phyloP scores from a whole-genome alignment of 2,329 filamentous ascomycete genomes.

The Ophiocordyceps polyrhachis-furcata region DNA sequence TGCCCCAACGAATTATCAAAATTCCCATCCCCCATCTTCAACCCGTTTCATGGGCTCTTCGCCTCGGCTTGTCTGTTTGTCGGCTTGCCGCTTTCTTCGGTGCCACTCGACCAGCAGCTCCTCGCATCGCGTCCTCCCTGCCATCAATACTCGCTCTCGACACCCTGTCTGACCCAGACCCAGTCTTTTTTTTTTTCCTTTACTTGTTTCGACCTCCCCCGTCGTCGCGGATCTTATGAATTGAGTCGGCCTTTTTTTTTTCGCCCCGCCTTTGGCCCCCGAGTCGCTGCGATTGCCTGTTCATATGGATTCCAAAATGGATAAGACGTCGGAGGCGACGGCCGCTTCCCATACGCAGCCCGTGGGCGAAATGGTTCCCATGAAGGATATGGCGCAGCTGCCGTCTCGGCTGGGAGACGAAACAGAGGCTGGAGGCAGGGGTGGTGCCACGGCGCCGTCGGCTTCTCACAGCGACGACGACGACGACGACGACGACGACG shows the following conservation, averaged over 20 bases:
- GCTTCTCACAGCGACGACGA: not conserved
- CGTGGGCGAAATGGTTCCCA: constrained; percentile 18
- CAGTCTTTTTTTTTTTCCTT: not conserved
- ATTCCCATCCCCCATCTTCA: too few species aligned
- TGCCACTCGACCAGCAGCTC: not conserved
- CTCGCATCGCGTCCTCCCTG: not conserved
- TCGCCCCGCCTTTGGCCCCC: not conserved
- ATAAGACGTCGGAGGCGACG: constrained; percentile 7
- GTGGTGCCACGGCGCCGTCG: too few species aligned
- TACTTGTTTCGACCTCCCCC: not conserved
- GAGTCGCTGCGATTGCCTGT: not conserved
- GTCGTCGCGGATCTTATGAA: constrained; percentile 1
- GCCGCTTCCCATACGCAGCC: constrained; percentile 15
- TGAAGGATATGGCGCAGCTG: constrained; percentile 12
- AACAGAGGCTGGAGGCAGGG: too few species aligned
- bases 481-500: not conserved
- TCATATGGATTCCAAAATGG: not conserved
- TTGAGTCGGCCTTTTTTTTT: not conserved
- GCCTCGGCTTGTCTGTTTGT: not conserved
- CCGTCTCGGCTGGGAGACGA: too few species aligned
- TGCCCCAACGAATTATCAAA: too few species aligned
- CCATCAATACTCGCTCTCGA: not conserved
- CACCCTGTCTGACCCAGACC: not conserved
- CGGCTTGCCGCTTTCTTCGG: not conserved
- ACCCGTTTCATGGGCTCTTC: not conserved